Base-by-base conservation (phyloP, 2,329 filamentous ascomycete genomes). In the Fusarium fracticaudum region DNA sequence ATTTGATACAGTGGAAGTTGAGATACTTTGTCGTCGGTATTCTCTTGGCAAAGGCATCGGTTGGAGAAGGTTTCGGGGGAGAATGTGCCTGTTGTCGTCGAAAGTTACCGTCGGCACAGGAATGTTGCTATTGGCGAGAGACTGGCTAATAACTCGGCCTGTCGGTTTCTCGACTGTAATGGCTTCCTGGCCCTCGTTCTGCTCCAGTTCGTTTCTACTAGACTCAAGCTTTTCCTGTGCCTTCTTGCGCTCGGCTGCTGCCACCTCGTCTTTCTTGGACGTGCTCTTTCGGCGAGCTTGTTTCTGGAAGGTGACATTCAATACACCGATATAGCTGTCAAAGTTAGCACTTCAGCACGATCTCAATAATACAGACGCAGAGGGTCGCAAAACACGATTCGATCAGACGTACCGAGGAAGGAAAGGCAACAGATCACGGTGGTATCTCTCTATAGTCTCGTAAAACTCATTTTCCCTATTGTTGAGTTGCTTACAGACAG, bases 391-490 rank as follows among this genome's bases (percentile, higher is more conserved):
- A 70, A 60, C 44, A 57, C 51, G 62, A 35, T 59, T 54, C 40
- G 67, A 63, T 44, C 54, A 61, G 55, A 80, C 86, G 72, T 85
- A 93, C 91, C 95, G 94, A 74, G 96, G 96, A 73, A 99, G 87
- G 81, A 98, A 99, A 47, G 93, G 91, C 68, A 99, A 86, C 78
- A 99, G 88, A 80, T 98, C 93, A 73, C 95, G 94, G 83, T 99
- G 96, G 76, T 94, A 91, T 79, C 91, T 91, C 85, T 99, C 96
- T 78, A 98, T 94, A 62, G 92, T 96, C 84, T 99, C 96, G 83
- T 99, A 99, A 81, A 99, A 99, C 84, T 98, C 94, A 83, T 99
- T 99, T 81, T 99, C 96, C 79, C 96, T 90, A 81, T 98, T 99
- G 83, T 98, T 99, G 79, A 99, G 89, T 84, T 98, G 95, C 84